Base-by-base conservation (phyloP, 2,329 filamentous ascomycete genomes). In the Ophidiomyces ophidiicola region DNA sequence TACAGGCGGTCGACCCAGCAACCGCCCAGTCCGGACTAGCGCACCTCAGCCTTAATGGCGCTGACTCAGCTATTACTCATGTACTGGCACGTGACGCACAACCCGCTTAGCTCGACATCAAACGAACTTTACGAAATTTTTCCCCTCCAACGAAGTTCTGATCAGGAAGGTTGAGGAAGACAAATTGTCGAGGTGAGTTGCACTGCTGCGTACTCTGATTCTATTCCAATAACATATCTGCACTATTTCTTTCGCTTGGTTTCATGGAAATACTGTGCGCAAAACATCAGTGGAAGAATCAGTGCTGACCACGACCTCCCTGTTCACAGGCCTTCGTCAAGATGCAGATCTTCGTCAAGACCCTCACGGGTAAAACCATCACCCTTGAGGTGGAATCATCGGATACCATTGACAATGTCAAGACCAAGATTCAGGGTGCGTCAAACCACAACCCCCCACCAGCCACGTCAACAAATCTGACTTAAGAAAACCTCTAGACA, bases 321-420 rank as follows among this genome's bases (percentile, higher is more conserved):
- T 32, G 7, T 36, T 10, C 8, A 5, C 44, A 63, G 61, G 60
- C 61, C 61, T 64, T 66, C 42, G 58, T 62, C 59, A 66, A 56
- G 49, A 67, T 67, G 64, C 64, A 67, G 58, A 66, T 67, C 58
- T 67, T 74, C 66, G 71, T 74, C 55, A 74, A 74, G 62, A 73
- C 71, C 68, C 64, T 96, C 60, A 96, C 90, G 83, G 90, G 90
- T 65, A 96, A 96, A 82, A 96, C 90, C 66, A 96, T 96, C 82
- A 96, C 90, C 82, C 87, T 98, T 61, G 90, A 98, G 86, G 90
- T 96, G 72, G 90, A 96, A 81, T 94, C 86, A 60, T 88, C 81
- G 63, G 90, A 98, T 72, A 96, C 88, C 64, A 96, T 98, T 71
- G 90, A 96, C 80, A 96, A 96, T 81, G 90, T 98, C 74, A 96